Base-by-base conservation (phyloP, 192 early-diverging fungal species). In the Backusella sp. region DNA sequence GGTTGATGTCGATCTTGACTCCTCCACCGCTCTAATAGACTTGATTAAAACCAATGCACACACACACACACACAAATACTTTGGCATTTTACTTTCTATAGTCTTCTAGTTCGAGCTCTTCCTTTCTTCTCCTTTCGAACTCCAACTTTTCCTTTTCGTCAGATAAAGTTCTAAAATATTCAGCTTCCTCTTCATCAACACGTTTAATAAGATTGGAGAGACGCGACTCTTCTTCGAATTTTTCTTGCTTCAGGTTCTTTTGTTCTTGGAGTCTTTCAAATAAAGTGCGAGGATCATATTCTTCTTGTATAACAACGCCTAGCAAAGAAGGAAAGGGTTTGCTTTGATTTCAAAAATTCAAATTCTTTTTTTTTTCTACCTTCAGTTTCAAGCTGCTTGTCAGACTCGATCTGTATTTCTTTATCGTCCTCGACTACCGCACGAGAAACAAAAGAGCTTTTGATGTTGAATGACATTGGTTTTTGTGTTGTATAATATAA, bases 241-340 rank as follows among this genome's bases (percentile, higher is more conserved):
- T 84, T 35, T 92, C 92, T 37, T 85, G 84, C 66, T 93, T 93
- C 39, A 83, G 80, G 32, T 79, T 80, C 59, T 85, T 87, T 75
- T 93, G 91, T 74, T 92, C 92, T 74, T 92, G 90, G 17, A 93
- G 79, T n/a, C 88, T 88, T 76, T 93, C 92, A 71, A 87, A 93
- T 17, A 93, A 85, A 12, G 92, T 93, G 8, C 92, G 88, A 32
- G 92, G 89, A 69, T 93, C 92, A 74, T 92, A 92, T 68, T 68
- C 67, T 15, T 65, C 32, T 30, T 72, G 56, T 68, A 71, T 46
- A 67, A 44, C 52, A 42, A 44, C 70, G 53, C 21, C 19, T 44
- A 15, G 8, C 28, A 70, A 7, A 6, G 0, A 37, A 32, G 30
- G 30, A 68, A 67, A 2, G 8, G 19, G 19, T n/a, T 49, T 49